These are phyloP conservation scores for Pyrus pyrifolia DNA, from an alignment of 306 rosid genomes.

Conservation along the genomic window DNA sequence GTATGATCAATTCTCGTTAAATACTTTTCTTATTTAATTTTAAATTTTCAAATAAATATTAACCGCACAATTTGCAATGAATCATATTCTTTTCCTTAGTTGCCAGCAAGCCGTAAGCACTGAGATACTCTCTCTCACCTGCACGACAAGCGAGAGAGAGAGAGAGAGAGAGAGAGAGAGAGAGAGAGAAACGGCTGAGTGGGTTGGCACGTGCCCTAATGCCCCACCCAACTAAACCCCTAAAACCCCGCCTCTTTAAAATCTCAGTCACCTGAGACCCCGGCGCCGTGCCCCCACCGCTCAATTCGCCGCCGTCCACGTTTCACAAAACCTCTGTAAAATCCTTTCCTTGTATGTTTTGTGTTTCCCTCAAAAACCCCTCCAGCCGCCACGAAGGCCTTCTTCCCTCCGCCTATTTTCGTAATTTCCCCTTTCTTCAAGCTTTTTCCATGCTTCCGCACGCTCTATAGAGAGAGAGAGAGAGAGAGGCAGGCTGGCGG, in stretches of 20 bases:
- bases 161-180: background rate
- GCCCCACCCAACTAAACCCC: background rate
- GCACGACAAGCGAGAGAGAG: background rate
- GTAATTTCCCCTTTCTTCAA: background rate
- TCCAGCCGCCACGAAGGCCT: background rate
- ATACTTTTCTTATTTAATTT: too few relatives aligned
- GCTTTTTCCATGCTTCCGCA: background rate
- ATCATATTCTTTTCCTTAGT: too few relatives aligned
- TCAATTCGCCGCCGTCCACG: constrained; percentile 16
- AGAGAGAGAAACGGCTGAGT: background rate
- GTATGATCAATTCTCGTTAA: rapidly evolving
- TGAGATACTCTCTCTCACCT: background rate
- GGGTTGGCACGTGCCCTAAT: constrained; percentile 20
- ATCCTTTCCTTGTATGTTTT: background rate
- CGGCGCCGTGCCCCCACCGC: background rate
- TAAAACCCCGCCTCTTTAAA: background rate
- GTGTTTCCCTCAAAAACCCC: constrained; percentile 7
- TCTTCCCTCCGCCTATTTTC: background rate
- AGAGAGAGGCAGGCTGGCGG: background rate
- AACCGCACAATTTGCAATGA: too few relatives aligned
- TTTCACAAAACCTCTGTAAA: constrained; percentile 2
- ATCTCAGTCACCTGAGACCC: background rate
- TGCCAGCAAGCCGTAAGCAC: too few relatives aligned
- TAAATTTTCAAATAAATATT: too few relatives aligned
- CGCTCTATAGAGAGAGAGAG: background rate